Conservation (phyloP, 2,329 filamentous ascomycete genomes). For the Neoscytalidium dimidiatum region DNA sequence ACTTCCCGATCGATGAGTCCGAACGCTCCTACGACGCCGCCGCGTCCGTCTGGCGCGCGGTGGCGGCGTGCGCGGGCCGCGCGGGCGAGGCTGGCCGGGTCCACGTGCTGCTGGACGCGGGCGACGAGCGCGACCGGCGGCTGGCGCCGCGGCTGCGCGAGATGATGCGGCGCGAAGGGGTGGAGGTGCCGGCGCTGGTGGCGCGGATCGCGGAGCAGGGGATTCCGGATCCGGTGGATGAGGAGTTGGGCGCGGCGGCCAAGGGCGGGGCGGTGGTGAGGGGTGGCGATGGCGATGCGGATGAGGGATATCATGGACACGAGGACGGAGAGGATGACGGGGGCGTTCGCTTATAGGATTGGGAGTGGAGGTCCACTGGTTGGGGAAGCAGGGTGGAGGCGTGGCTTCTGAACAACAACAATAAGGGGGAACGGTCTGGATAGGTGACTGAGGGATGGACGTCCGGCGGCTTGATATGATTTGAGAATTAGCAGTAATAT, state of each 20-base stretch:
- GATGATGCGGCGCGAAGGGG: neutral
- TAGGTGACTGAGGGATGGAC: no score
- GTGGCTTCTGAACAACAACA: neutral
- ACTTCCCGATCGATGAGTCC: no score
- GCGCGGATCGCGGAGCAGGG: neutral
- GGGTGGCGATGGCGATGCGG: neutral
- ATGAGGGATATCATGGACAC: neutral
- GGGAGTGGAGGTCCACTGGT: neutral
- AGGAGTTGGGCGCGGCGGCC: conserved; percentile 16
- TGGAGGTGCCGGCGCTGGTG: neutral
- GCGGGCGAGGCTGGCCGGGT: neutral
- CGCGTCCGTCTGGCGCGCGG: neutral
- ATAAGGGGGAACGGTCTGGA: no score
- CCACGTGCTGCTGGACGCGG: neutral
- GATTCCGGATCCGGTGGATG: neutral
- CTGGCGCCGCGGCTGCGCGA: neutral
- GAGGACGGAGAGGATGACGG: neutral
- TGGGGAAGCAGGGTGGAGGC: neutral
- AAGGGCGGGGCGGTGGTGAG: conserved; percentile 16
- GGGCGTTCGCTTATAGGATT: neutral
- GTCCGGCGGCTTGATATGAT: no score
- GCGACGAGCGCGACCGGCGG: neutral
- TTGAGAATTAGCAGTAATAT: no score
- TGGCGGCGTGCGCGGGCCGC: neutral
- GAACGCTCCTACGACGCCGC: neutral